Percentiles rank a stretch among this genome's conserved stretches.
Evolutionary conservation across 768 basidiomycete species (phyloP).

Genomic region (Leccinum sublutescens): DNA sequence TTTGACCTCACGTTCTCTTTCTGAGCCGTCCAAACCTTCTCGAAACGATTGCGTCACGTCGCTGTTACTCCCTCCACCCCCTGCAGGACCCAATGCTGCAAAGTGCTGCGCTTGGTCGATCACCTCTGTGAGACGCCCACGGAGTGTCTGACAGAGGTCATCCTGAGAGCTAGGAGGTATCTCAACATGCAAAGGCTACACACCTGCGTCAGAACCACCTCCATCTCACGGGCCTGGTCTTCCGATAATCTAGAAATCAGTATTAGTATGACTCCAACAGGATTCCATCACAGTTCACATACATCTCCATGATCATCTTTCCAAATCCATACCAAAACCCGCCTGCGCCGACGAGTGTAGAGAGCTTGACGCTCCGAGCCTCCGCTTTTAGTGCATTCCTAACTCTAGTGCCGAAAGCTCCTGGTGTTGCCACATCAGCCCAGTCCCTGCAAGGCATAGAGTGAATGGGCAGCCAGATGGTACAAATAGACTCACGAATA

Average conservation of each 20-base stretch:
- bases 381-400: conserved; percentile 88
- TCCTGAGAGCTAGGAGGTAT: neutral
- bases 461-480: neutral
- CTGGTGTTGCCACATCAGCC: conserved; percentile 84
- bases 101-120: conserved; percentile 91
- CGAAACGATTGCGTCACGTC: conserved; percentile 74
- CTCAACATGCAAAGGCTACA: conserved; percentile 17
- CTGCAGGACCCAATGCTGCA: conserved; percentile 63
- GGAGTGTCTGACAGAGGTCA: conserved; percentile 59
- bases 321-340: conserved; percentile 94
- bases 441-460: conserved; percentile 57
- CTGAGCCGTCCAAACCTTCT: conserved; percentile 90
- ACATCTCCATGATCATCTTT: conserved; percentile 83
- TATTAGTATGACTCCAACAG: conserved; percentile 2
- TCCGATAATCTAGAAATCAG: conserved; percentile 62
- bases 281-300: conserved; percentile 21
- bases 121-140: conserved; percentile 69
- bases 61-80: conserved; percentile 48
- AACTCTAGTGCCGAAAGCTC: conserved; percentile 73
- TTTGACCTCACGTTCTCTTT: conserved; percentile 76
- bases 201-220: conserved; percentile 68
- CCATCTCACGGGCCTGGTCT: conserved; percentile 67
- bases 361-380: conserved; percentile 77
- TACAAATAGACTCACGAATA: conserved; percentile 52
- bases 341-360: conserved; percentile 80